Base-by-base conservation (phyloP, 805 yeast genomes). In the Lipomyces starkeyi region DNA sequence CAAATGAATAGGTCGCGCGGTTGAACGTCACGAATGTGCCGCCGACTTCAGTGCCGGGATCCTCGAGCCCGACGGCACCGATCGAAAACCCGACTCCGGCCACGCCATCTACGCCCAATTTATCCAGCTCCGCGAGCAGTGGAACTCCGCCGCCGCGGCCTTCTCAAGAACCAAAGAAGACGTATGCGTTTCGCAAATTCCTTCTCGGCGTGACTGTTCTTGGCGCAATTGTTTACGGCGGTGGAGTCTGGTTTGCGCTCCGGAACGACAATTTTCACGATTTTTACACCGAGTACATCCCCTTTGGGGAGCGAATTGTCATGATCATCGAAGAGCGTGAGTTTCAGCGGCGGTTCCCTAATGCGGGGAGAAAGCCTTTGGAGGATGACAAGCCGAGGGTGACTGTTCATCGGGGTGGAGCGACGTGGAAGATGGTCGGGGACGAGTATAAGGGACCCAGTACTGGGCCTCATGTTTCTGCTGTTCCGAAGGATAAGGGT, bases 181-280 rank as follows among this genome's bases (percentile, higher is more conserved):
- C 68, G 29, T 78, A 73, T 68, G 66, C 73, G 53, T 67, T 80
- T 58, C 78, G 81, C 64, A 75, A 74, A 64, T 74, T 78, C 54
- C 40, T 80, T 17, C 58, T 76, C 4, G 43, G 73, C 20, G 58
- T 79, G 32, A 63, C 75, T 3, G 58, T 74, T 4, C 62, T 76
- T 3, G 74, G 74, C 11, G 73, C 80, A 2, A 75, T 78, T 2
- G 76, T 85, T 32, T 89, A 88, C 72, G 87, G 85, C 47, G 87
- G 83, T 47, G 91, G 91, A 63, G 84, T 87, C n/a, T 85, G 84
- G 62, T 78, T 83, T 65, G 82, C 92, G 14, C 79, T 86, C 37
- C 79, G 84, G 69, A 83, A 83, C 74, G 90, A 88, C 72, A 81
- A 85, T 20, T 83, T 88, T 76, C 88, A 86, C 72, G 91, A 89